Conservation (phyloP, 495 filamentous ascomycete genomes). For the Pyronema omphalodes region DNA sequence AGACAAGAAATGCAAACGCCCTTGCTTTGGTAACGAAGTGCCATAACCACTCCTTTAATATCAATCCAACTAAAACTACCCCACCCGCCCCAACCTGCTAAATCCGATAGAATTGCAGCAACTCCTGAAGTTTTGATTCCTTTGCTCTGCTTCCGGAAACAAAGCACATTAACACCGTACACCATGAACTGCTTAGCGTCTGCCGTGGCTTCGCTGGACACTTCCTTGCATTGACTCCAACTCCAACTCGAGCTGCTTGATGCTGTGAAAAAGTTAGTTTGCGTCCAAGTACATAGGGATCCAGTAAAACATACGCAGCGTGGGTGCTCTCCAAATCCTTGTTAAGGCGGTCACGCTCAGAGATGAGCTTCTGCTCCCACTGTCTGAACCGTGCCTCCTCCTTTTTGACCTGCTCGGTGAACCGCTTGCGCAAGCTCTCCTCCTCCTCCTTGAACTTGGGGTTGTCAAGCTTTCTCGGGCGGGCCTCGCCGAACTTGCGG, state of each 20-base stretch:
- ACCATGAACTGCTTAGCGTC: constrained; percentile 43
- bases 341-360: constrained; percentile 93
- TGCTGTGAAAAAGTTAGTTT: constrained; percentile 33
- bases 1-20: constrained; percentile 4
- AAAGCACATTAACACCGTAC: background rate
- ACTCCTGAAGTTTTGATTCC: constrained; percentile 3
- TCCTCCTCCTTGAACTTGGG: constrained; percentile 99
- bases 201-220: constrained; percentile 80
- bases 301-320: constrained; percentile 45
- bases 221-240: constrained; percentile 87
- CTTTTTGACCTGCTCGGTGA: constrained; percentile 99
- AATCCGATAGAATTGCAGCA: constrained; percentile 1
- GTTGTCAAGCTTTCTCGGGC: constrained; percentile 94
- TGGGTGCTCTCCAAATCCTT: constrained; percentile 97
- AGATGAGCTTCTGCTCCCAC: constrained; percentile 99
- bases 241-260: constrained; percentile 88
- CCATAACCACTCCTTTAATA: background rate
- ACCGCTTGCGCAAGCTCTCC: constrained; percentile 90
- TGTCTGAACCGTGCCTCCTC: constrained; percentile 96
- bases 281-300: background rate
- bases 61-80: background rate
- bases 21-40: constrained; percentile 3
- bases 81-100: background rate
- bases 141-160: constrained; percentile 6
- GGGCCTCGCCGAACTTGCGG: constrained; percentile 93